Conservation (phyloP, 1,139 yeast species). For the Geotrichum australiense region DNA sequence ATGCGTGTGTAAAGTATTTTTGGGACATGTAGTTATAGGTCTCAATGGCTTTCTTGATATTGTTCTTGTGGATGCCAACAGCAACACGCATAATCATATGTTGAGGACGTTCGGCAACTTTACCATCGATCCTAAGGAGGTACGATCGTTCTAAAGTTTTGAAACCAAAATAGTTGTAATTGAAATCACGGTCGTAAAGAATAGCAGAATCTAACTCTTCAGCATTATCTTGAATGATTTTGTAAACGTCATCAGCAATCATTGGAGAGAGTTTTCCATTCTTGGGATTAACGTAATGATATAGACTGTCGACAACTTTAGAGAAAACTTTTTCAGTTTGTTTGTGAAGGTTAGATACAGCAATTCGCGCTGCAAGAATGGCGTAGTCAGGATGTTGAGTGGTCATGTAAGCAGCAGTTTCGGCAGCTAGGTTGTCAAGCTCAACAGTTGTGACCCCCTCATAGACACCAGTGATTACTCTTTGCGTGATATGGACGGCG, state of each 20-base stretch:
- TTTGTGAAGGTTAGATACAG: conserved; percentile 84
- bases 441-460: conserved; percentile 96
- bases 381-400: conserved; percentile 97
- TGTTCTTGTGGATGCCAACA: conserved; percentile 75
- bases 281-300: conserved; percentile 71
- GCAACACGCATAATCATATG: conserved; percentile 87
- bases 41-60: conserved; percentile 64
- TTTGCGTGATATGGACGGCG: conserved; percentile 82
- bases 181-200: conserved; percentile 76
- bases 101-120: conserved; percentile 85
- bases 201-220: conserved; percentile 76
- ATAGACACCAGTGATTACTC: conserved; percentile 84
- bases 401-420: conserved; percentile 95
- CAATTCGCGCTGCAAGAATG: conserved; percentile 88
- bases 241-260: conserved; percentile 66
- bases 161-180: conserved; percentile 78
- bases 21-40: conserved; percentile 80
- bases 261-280: conserved; percentile 71
- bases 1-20: conserved; percentile 80
- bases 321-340: conserved; percentile 88
- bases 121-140: conserved; percentile 59
- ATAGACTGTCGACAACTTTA: conserved; percentile 65
- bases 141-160: conserved; percentile 83
- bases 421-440: conserved; percentile 88
- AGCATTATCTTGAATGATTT: conserved; percentile 54